phyloP scores from a whole-genome alignment of 441 rosid species.

The Pelargonium cotyledonis region DNA sequence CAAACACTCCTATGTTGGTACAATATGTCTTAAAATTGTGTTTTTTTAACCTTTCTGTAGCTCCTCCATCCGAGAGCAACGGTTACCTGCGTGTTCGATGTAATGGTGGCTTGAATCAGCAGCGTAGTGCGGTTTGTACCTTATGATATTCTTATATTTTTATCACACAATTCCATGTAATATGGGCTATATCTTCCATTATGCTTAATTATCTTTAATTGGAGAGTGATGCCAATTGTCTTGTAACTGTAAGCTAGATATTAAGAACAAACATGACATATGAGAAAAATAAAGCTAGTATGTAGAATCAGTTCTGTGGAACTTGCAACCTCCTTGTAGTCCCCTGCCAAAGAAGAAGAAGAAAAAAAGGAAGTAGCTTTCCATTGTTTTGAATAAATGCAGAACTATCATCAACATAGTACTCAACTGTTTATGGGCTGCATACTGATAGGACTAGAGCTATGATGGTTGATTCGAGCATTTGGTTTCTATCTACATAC shows the following conservation, averaged over 20 bases:
- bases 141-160: neutral
- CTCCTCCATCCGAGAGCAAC: constrained; percentile 72
- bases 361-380: neutral
- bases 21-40: constrained; percentile 11
- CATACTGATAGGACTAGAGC: neutral
- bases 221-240: neutral
- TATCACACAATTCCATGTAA: constrained; percentile 9
- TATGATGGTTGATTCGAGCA: neutral
- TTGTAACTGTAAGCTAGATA: neutral
- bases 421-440: neutral
- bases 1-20: constrained; percentile 13
- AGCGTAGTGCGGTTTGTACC: constrained; percentile 83
- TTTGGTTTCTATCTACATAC: neutral
- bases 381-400: neutral
- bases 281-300: neutral
- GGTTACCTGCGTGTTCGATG: constrained; percentile 97
- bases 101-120: constrained; percentile 97
- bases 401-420: constrained; percentile 1
- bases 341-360: neutral
- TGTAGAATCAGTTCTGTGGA: neutral
- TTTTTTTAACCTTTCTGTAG: constrained; percentile 35
- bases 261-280: neutral
- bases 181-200: neutral
- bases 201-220: neutral
- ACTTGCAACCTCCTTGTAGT: neutral